Evolutionary conservation across 768 basidiomycete genomes (phyloP), one percentile per base, ranked within the genome.

Genomic region (Lactarius deliciosus): DNA sequence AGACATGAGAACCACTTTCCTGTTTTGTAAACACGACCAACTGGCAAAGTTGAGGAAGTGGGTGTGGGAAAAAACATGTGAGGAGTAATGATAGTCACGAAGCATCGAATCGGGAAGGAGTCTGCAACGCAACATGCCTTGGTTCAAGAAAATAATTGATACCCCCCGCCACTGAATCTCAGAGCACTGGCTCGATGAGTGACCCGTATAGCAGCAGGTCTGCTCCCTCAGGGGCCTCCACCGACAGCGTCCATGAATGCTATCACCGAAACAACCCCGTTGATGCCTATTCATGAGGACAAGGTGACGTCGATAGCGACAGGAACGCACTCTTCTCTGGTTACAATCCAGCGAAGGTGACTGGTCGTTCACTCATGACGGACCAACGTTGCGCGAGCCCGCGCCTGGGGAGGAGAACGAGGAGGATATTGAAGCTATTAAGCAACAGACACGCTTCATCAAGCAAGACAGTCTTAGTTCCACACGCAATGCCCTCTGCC

Each of bases 381-480:
- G 86, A 0, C 86, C 87, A 8, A 73, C 70, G 25, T 65, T 78
- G 38, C 75, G 72, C 36, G 81, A 82, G 40, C 83, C 84, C 43
- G 70, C 80, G 59, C 81, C 85, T 20, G 89, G 88, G 50, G 86
- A 90, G 74, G 90, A 90, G 74, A 86, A 85, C 59, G 92, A 94
- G 1, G 92, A 94, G 66, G 95, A 95, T 69, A 80, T 95, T 7
- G 96, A 99, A 78, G 93, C 89, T 30, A 98, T 99, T 78, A 98
- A 96, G 79, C 86, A 92, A 73, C 89, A 95, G 77, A 94, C 92
- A 66, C 84, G 88, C 64, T 91, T 85, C 73, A 75, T 90, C 68
- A 99, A 99, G 79, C 94, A 98, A 77, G 96, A 98, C 72, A 90
- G 88, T 74, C 88, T 96, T 57, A 88, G 86, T 63, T 90, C 91